Base-by-base conservation (phyloP, 2,329 filamentous ascomycete species). In the Microsporum canis region DNA sequence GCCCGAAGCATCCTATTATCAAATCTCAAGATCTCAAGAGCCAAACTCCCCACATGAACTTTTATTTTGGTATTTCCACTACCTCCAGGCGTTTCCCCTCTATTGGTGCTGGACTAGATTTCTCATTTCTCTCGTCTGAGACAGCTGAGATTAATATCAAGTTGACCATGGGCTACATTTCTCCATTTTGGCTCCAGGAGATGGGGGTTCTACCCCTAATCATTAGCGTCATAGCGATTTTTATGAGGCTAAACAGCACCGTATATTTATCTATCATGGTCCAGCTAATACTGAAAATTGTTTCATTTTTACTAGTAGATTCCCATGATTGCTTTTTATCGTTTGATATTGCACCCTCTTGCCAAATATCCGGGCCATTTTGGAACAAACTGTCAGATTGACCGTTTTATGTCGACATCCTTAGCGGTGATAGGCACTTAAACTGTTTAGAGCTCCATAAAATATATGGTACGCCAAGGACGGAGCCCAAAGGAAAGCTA, bases 391-490 rank as follows among this genome's bases (percentile, higher is more conserved):
- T 65, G 3, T 61, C 61, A 3, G 58, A 61, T 43, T 62, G 61
- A 57, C 57, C 63, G 1, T 27, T 38, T 2, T 33, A 60, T 6
- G 59, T 58, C 31, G 56, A 61, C 36, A 59, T 61, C 12, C 27
- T 39, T 33, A 63, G 59, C 27, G 65, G 65, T 6, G 59, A 63
- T 45, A 56, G 62, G 12, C 65, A 66, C 58, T 36, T 64, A 12
- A 45, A 60, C 27, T 56, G 56, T 33, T 61, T 59, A 56, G 63
- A 53, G 55, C 36, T 60, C 34, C 64, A 66, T 60, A 51, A 64
- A 58, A 61, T 47, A 45, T 66, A 66, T 62, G 82, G 84, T 66
- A 31, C 36, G 43, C 34, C 8, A 10, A 55, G 36, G 34, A 31
- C 1, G 27, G 10, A 27, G 4, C 23, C 17, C 17, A 23, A 23